phyloP scores from a whole-genome alignment of 768 basidiomycete genomes.

The Naematelia aurantialba region DNA sequence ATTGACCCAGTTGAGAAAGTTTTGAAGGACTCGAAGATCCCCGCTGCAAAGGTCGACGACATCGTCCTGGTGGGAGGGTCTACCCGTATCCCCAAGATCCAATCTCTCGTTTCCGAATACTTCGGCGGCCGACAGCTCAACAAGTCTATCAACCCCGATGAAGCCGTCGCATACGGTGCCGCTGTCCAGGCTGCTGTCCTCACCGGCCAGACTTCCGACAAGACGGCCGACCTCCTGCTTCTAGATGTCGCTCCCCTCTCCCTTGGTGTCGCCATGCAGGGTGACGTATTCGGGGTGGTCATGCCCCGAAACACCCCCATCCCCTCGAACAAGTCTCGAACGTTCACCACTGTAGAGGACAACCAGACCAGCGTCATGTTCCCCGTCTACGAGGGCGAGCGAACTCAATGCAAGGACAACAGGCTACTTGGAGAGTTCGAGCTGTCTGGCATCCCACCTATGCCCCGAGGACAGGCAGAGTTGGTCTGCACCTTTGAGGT shows the following conservation, averaged over 20 bases:
- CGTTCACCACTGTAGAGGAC: conserved; percentile 99
- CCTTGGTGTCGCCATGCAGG: conserved; percentile 99
- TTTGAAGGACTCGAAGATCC: conserved; percentile 96
- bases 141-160: conserved; percentile 99
- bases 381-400: conserved; percentile 99
- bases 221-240: conserved; percentile 95
- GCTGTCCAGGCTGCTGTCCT: conserved; percentile 99
- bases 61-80: conserved; percentile 99
- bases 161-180: conserved; percentile 99
- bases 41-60: conserved; percentile 89
- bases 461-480: conserved; percentile 99
- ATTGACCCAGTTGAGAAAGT: conserved; percentile 98
- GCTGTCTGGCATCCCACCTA: conserved; percentile 96
- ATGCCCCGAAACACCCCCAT: conserved; percentile 99
- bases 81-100: conserved; percentile 99
- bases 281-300: conserved; percentile 98
- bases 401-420: conserved; percentile 99
- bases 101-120: conserved; percentile 95
- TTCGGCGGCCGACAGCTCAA: conserved; percentile 97
- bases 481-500: conserved; percentile 99
- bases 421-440: conserved; percentile 99
- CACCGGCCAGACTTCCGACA: conserved; percentile 96
- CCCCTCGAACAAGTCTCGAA: conserved; percentile 97
- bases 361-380: conserved; percentile 99
- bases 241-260: conserved; percentile 98